Evolutionary conservation across 129 eudicot species (phyloP).

Genomic region (Gnaphalium uliginosum): DNA sequence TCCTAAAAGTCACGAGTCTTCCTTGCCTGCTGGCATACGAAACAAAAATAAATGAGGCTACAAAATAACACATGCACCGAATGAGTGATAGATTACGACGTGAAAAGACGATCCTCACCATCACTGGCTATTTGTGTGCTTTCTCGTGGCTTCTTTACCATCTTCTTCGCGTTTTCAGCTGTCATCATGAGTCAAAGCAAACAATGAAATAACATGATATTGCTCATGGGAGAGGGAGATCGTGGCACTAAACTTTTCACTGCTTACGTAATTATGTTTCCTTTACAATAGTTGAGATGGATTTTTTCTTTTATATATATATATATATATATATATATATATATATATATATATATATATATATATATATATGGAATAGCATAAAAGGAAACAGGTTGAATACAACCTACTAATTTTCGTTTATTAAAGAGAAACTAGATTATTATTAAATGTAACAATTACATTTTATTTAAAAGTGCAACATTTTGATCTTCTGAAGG

Average conservation of each 20-base stretch:
- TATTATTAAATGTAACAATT: background rate
- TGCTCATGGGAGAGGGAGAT: background rate
- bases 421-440: too few species aligned
- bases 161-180: slow-evolving; percentile 46
- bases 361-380: background rate
- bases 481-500: background rate
- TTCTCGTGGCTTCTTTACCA: slow-evolving; percentile 51
- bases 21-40: slow-evolving; percentile 9
- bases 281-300: background rate
- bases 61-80: background rate
- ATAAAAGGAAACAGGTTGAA: background rate
- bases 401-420: too few species aligned
- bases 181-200: slow-evolving; percentile 21
- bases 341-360: too few species aligned
- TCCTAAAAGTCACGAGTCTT: background rate
- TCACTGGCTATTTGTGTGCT: slow-evolving; percentile 28
- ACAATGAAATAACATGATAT: background rate
- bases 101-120: slow-evolving; percentile 24
- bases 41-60: slow-evolving; percentile 14
- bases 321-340: too few species aligned
- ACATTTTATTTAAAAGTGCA: background rate
- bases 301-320: too few species aligned
- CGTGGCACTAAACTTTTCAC: too few species aligned
- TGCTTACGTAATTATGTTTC: background rate
- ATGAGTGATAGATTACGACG: background rate